phyloP scores from a whole-genome alignment of 2,329 filamentous ascomycete species.

The Hypoxylon rubiginosum region DNA sequence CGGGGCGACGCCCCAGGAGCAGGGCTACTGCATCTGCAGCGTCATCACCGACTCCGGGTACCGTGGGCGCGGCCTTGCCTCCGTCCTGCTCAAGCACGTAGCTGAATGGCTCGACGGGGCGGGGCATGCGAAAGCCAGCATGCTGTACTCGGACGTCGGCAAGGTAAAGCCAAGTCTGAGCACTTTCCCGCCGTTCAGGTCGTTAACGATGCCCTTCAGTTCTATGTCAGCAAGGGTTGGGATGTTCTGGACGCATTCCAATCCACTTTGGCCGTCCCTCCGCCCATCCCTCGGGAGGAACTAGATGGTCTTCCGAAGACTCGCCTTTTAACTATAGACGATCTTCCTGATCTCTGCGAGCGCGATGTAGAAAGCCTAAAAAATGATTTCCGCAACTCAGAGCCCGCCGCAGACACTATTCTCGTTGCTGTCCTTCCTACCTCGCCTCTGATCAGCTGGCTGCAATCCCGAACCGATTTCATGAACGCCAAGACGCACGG shows the following conservation, averaged over 20 bases:
- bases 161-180: conserved; percentile 18
- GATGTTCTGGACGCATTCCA: conserved; percentile 27
- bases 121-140: conserved; percentile 36
- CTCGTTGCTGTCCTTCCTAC: conserved; percentile 40
- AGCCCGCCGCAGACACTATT: background rate
- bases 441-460: conserved; percentile 32
- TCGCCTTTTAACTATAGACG: conserved; percentile 22
- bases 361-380: conserved; percentile 29
- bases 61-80: conserved; percentile 36
- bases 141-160: conserved; percentile 41
- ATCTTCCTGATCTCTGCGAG: conserved; percentile 34
- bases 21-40: conserved; percentile 40
- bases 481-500: conserved; percentile 17
- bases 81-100: conserved; percentile 33
- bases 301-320: conserved; percentile 10
- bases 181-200: background rate
- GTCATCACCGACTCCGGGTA: conserved; percentile 35
- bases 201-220: conserved; percentile 26
- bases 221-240: conserved; percentile 40
- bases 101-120: conserved; percentile 41
- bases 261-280: conserved; percentile 18
- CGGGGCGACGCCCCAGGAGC: conserved; percentile 8
- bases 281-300: background rate
- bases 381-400: conserved; percentile 9
- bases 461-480: conserved; percentile 35